Base-by-base conservation (phyloP, 2,329 filamentous ascomycete species). In the Talaromyces sp. region DNA sequence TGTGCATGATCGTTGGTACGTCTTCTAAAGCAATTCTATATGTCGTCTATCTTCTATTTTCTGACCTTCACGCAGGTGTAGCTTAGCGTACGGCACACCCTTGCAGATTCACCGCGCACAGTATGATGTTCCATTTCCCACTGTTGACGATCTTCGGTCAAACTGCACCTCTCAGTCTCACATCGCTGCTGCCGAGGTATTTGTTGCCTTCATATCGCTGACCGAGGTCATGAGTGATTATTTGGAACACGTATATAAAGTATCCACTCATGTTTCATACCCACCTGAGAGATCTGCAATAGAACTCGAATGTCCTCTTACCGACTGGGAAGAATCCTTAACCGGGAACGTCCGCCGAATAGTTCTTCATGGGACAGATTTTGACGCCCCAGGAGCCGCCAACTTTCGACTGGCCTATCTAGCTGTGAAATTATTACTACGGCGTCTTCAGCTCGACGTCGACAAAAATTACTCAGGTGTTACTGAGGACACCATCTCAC, bases 1-100 rank as follows among this genome's bases (percentile, higher is more conserved):
- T 15, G 73, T 86, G 10, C 79, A 84, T 56, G 84, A 86, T 66
- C 76, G 79, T 58, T 86, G 84, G 83, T 83, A 71, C 57, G 72
- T 66, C 17, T n/a, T 47, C 10, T 11, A 47, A 13, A 4, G 32
- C 2, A n/a, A 27, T 22, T 15, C 4, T 17, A 13, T 36, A 13
- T 36, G 13, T 15, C 15, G 13, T 47, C 8, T 6, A 22, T 47
- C 2, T 2, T 9, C 19, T 27, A 10, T 8, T 6, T 44, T 22
- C 62, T 53, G 33, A 67, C 47, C 10, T 57, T 13, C 0, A 19
- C 44, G 15, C 36, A 83, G 81, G 82, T 77, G 75, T 10, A 84
- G 82, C 56, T 71, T 84, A 5, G 80, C 81, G 0, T 80, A 84
- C 56, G 82, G 82, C 1, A 84, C 82, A 3, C 82, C 82, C 1